phyloP scores from a whole-genome alignment of 2,329 filamentous ascomycete genomes.

The Aspergillus felis region DNA sequence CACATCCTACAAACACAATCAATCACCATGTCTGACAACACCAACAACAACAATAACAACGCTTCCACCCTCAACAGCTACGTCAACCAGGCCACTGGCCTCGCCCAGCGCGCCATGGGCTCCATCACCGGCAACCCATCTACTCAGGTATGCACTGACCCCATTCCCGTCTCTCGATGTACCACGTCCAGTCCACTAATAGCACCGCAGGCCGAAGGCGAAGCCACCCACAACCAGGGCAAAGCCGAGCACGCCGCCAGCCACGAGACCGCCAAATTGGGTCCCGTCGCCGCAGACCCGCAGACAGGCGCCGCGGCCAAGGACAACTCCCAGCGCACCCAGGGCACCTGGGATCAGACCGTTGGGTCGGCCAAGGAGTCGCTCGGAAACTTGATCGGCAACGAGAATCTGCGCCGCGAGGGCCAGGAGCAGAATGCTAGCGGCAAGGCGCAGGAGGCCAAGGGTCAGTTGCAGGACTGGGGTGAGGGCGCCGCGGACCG shows the following conservation, averaged over 20 bases:
- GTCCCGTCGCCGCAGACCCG: slow-evolving; percentile 62
- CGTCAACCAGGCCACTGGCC: slow-evolving; percentile 68
- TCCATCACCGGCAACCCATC: slow-evolving; percentile 66
- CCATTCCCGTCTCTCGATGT: not conserved
- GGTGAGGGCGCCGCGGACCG: slow-evolving; percentile 64
- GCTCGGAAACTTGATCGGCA: slow-evolving; percentile 70
- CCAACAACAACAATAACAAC: slow-evolving; percentile 17
- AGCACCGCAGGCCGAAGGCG: slow-evolving; percentile 61
- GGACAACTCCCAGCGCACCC: slow-evolving; percentile 67
- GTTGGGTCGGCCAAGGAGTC: slow-evolving; percentile 81
- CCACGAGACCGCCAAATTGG: slow-evolving; percentile 70
- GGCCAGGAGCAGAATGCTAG: slow-evolving; percentile 75
- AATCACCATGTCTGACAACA: slow-evolving; percentile 24
- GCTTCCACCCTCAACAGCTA: slow-evolving; percentile 76
- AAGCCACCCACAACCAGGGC: slow-evolving; percentile 63
- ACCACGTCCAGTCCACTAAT: slow-evolving; percentile 20
- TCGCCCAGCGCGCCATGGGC: slow-evolving; percentile 68
- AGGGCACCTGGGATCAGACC: slow-evolving; percentile 83
- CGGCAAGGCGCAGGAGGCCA: slow-evolving; percentile 77
- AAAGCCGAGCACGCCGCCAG: slow-evolving; percentile 67
- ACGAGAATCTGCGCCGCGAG: slow-evolving; percentile 67
- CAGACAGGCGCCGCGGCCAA: slow-evolving; percentile 65
- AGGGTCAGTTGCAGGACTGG: slow-evolving; percentile 74
- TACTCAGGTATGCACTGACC: slow-evolving; percentile 52
- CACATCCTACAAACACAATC: slow-evolving; percentile 3